Evolutionary conservation across 2,329 filamentous ascomycete species (phyloP).

Genomic region (Ascomycota sp.): DNA sequence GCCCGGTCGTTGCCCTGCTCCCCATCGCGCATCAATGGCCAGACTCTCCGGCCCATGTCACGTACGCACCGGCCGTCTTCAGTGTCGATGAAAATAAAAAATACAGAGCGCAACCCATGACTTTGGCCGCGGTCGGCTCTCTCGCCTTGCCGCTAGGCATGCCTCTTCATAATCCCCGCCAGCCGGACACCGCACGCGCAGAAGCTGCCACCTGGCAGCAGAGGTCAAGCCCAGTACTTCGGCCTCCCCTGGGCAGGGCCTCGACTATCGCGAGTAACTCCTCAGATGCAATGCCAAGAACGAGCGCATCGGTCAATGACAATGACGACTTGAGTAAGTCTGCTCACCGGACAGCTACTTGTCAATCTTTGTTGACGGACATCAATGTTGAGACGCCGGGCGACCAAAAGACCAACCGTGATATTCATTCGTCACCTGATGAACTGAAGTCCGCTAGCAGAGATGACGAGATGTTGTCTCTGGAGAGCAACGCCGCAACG

Average conservation of each 20-base stretch:
- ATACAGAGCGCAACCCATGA: neutral
- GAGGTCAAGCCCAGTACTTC: constrained; percentile 8
- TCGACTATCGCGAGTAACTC: constrained; percentile 12
- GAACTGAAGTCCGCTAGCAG: no score
- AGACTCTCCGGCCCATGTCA: neutral
- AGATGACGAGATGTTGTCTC: no score
- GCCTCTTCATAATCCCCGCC: neutral
- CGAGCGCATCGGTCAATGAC: no score
- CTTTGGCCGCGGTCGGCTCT: neutral
- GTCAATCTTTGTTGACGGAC: no score
- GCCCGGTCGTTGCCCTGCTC: constrained; percentile 1
- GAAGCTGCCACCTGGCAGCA: constrained; percentile 7
- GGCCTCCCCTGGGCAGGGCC: constrained; percentile 12
- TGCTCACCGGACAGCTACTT: no score
- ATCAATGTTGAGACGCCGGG: no score
- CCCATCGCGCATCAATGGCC: constrained; percentile 1
- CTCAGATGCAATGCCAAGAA: no score
- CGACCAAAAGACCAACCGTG: no score
- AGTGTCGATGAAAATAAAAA: neutral
- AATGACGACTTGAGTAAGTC: no score
- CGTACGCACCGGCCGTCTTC: constrained; percentile 2
- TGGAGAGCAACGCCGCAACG: no score
- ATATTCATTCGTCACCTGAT: no score
- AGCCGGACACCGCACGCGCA: neutral
- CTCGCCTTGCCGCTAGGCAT: neutral